Evolutionary conservation across 176 grass and related monocot species (phyloP).

Genomic region (Oryza glaberrima): DNA sequence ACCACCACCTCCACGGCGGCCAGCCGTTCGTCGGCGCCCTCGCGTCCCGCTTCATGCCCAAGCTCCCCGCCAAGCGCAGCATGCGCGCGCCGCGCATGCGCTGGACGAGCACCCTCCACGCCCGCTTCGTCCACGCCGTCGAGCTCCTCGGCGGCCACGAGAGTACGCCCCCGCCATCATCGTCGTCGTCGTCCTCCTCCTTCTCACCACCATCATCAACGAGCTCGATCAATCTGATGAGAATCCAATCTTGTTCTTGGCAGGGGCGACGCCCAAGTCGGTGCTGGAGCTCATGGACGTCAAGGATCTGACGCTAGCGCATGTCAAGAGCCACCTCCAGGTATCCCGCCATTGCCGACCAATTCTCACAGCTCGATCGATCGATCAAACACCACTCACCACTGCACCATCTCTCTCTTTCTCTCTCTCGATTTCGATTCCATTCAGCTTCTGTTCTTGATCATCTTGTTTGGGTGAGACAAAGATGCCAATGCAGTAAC

Average conservation of each 20-base stretch:
- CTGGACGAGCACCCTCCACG: constrained; percentile 96
- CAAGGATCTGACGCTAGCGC: constrained; percentile 99
- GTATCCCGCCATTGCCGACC: constrained; percentile 4
- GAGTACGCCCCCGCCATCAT: constrained; percentile 56
- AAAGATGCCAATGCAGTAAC: constrained; percentile 63
- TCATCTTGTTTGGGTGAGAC: constrained; percentile 50
- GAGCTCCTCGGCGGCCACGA: constrained; percentile 98
- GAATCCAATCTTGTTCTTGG: background rate
- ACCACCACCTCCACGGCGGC: constrained; percentile 51
- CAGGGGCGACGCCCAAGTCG: constrained; percentile 97
- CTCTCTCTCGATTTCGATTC: background rate
- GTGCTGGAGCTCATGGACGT: constrained; percentile 99
- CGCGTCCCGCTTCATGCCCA: constrained; percentile 78
- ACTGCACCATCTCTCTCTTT: background rate
- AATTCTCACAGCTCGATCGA: background rate
- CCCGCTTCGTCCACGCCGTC: constrained; percentile 94
- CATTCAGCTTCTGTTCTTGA: constrained; percentile 29
- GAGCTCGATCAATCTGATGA: background rate
- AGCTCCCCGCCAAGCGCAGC: constrained; percentile 87
- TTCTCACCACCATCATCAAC: background rate
- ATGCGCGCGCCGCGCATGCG: constrained; percentile 95
- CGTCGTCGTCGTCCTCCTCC: background rate
- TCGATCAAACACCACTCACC: background rate
- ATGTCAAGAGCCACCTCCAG: constrained; percentile 99
- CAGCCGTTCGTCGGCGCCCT: constrained; percentile 53